These are phyloP conservation scores for Aspergillus sp. DNA, from an alignment of 2,329 filamentous ascomycete genomes.

Conservation along the genomic window DNA sequence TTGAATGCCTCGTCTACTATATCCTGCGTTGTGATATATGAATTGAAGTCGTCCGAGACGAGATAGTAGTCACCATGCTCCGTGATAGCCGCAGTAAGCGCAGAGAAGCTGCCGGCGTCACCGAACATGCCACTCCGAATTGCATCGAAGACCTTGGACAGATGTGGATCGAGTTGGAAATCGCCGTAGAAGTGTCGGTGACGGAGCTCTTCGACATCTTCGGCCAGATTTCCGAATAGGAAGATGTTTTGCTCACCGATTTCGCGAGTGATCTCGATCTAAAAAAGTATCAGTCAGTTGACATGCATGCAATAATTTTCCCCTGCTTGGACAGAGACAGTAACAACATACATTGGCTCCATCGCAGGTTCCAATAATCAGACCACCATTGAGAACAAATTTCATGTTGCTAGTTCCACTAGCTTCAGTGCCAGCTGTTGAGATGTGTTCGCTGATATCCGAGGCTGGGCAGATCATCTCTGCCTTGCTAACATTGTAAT, in stretches of 20 bases:
- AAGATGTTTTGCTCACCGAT: constrained; percentile 97
- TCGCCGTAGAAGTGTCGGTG: constrained; percentile 81
- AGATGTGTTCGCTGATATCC: constrained; percentile 97
- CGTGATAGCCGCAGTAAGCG: constrained; percentile 76
- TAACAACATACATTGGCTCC: constrained; percentile 76
- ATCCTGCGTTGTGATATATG: constrained; percentile 84
- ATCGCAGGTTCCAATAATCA: constrained; percentile 97
- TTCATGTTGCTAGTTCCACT: constrained; percentile 98
- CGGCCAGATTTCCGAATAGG: constrained; percentile 91
- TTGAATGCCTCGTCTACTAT: constrained; percentile 89
- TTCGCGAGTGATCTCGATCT: constrained; percentile 97
- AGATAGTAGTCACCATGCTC: constrained; percentile 97
- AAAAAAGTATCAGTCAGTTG: constrained; percentile 1
- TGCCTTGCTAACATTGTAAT: constrained; percentile 99
- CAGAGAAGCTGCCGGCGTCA: constrained; percentile 70
- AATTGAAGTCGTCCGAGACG: constrained; percentile 94
- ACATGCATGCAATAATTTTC: background rate
- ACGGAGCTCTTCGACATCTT: constrained; percentile 94
- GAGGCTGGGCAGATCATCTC: constrained; percentile 94
- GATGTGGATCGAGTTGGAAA: constrained; percentile 70
- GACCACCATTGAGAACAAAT: constrained; percentile 92
- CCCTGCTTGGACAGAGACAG: background rate
- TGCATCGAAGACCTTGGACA: constrained; percentile 75
- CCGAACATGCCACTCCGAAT: constrained; percentile 82
- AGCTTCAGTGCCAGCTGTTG: constrained; percentile 88